Base-by-base conservation (phyloP, 805 yeast species). In the Wickerhamiella nectarea region DNA sequence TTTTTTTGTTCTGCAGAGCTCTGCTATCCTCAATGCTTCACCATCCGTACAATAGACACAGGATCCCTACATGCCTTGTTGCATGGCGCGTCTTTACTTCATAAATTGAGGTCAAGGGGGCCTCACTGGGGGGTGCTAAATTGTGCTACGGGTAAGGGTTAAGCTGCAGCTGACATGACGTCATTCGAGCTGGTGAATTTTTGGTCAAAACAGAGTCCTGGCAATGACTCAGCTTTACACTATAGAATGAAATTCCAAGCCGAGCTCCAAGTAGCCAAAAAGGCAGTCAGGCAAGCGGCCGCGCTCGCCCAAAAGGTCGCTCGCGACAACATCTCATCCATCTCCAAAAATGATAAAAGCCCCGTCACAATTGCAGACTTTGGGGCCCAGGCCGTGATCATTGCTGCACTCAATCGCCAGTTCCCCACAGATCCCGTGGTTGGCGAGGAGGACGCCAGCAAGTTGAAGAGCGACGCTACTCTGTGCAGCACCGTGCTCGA, bases 281-380 rank as follows among this genome's bases (percentile, higher is more conserved):
- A 82, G 54, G 97, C 97, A 0, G 95, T 91, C 18, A 82, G 77
- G 54, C 72, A 91, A 56, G 97, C 98, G 1, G 75, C 94, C 1
- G 56, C 72, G 15, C 67, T 89, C 46, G 85, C 95, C 68, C 54
- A 74, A 74, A 48, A 76, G 74, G 60, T 79, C 5, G 56, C 64
- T 5, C 38, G 44, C 36, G 18, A 36, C 18, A 42, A 46, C 24
- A 45, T 54, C n/a, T 38, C 51, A 1, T 48, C 38, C 3, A 72
- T 85, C 45, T 78, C 85, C 48, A 91, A 91, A 59, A 71, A 73
- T 34, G 99, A 89, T 60, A 75, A 77, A 49, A 84, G 95, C 1
- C 99, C 99, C 1, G 99, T 91, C 12, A 91, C 99, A 8, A 63
- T 66, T 14, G 98, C 97, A 14, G 99, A 91, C 60, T 91, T 81